phyloP scores from a whole-genome alignment of 2,329 filamentous ascomycete genomes.

The Hirsutella minnesotensis region DNA sequence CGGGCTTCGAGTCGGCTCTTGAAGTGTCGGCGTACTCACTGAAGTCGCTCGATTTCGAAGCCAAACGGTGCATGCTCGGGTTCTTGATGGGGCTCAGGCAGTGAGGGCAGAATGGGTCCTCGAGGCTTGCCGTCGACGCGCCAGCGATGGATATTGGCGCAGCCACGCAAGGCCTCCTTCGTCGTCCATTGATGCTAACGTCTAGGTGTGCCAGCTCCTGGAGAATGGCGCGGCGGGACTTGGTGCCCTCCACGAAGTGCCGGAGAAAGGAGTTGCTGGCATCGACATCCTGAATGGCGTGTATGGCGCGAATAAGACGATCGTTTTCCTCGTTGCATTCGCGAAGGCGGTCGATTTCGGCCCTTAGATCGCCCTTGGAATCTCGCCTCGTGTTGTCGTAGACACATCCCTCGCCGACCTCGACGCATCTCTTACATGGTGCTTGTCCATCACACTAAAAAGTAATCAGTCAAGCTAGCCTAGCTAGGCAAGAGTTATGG shows the following conservation, averaged over 20 bases:
- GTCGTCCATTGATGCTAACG: neutral
- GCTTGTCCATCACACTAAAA: slow-evolving; percentile 5
- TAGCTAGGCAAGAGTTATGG: neutral
- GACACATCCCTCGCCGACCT: slow-evolving; percentile 3
- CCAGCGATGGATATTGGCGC: neutral
- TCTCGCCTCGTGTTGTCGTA: slow-evolving; percentile 3
- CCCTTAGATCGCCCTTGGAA: slow-evolving; percentile 9
- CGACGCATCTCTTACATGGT: slow-evolving; percentile 3
- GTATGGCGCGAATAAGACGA: neutral
- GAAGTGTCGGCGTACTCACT: neutral
- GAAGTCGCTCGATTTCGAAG: neutral
- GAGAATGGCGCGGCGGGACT: neutral
- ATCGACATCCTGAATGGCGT: slow-evolving; percentile 1
- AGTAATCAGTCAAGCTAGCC: neutral
- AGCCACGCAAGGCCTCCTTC: neutral
- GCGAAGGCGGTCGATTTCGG: slow-evolving; percentile 11
- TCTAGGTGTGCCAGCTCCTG: neutral
- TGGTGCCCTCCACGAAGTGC: neutral
- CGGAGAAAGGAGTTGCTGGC: neutral
- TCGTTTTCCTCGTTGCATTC: slow-evolving; percentile 2
- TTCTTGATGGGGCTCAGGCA: neutral
- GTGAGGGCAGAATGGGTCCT: neutral
- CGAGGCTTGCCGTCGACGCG: neutral
- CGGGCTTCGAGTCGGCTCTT: neutral
- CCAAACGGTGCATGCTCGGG: too few relatives aligned